Evolutionary conservation across 208 protist genomes (phyloP).

Genomic region (Acanthamoeba lenticulata): DNA sequence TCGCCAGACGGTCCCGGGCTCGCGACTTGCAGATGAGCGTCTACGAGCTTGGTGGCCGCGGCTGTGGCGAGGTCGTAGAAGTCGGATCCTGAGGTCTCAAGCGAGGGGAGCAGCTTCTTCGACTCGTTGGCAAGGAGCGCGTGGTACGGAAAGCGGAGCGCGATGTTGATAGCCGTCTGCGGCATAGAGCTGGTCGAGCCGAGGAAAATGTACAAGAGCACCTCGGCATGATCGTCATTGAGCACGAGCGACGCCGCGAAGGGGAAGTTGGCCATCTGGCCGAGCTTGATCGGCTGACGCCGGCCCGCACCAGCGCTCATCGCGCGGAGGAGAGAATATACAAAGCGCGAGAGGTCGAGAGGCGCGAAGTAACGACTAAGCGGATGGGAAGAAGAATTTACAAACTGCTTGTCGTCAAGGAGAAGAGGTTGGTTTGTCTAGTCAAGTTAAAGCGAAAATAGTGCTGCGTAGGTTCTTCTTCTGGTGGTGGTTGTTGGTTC

Average conservation of each 20-base stretch:
- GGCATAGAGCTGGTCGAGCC: conserved; percentile 16
- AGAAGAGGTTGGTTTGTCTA: no score
- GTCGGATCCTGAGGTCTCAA: not conserved
- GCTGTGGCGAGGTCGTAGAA: not conserved
- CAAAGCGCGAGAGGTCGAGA: not conserved
- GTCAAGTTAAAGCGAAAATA: no score
- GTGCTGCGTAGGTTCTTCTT: no score
- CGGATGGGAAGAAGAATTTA: not conserved
- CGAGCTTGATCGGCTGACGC: not conserved
- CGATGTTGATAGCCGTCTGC: not conserved
- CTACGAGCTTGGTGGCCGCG: not conserved
- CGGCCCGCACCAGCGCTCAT: not conserved
- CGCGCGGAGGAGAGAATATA: not conserved
- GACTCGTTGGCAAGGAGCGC: not conserved
- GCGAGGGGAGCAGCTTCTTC: not conserved
- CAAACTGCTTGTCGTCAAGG: not conserved
- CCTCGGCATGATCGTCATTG: conserved; percentile 1
- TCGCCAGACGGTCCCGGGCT: not conserved
- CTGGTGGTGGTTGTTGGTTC: not conserved
- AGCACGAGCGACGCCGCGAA: conserved; percentile 31
- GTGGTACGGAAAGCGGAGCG: conserved; percentile 1
- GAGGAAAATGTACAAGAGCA: not conserved
- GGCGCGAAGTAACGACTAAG: not conserved
- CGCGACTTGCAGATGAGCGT: not conserved
- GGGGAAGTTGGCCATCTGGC: conserved; percentile 1